Conservation (phyloP, 495 filamentous ascomycete species). For the Penicillium bovifimosum region DNA sequence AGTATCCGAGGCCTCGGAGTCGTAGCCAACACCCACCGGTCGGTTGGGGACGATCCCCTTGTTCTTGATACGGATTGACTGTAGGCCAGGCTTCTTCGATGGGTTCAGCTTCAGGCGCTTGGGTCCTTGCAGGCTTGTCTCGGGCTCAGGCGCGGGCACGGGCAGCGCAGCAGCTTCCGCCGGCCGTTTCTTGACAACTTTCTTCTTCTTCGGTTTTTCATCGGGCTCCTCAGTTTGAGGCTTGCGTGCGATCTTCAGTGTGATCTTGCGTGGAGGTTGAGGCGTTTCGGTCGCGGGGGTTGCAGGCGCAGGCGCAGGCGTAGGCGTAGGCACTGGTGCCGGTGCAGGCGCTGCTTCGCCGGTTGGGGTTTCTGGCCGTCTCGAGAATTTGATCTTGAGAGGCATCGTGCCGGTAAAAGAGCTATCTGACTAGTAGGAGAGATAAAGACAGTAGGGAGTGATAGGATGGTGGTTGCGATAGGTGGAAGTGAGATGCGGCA, state of each 20-base stretch:
- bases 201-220: constrained; percentile 42
- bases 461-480: neutral
- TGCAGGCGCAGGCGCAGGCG: constrained; percentile 25
- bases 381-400: constrained; percentile 49
- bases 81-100: constrained; percentile 38
- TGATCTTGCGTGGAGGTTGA: constrained; percentile 42
- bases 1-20: constrained; percentile 90
- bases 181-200: constrained; percentile 43
- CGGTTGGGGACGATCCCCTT: constrained; percentile 59
- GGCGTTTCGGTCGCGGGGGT: constrained; percentile 29
- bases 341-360: constrained; percentile 27
- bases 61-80: constrained; percentile 50
- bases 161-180: constrained; percentile 22
- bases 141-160: constrained; percentile 18
- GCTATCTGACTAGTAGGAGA: neutral
- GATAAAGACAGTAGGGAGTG: neutral
- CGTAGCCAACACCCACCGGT: constrained; percentile 79
- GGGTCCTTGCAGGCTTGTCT: constrained; percentile 25
- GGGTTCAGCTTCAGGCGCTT: constrained; percentile 43
- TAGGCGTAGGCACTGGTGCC: constrained; percentile 18
- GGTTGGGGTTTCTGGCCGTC: constrained; percentile 31
- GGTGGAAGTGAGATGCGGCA: neutral
- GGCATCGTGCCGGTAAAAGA: constrained; percentile 26
- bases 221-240: constrained; percentile 24
- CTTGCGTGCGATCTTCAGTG: constrained; percentile 46